Evolutionary conservation across 2,329 filamentous ascomycete species (phyloP), one percentile per base, ranked within the genome.

Genomic region (Metarhizium humberi): DNA sequence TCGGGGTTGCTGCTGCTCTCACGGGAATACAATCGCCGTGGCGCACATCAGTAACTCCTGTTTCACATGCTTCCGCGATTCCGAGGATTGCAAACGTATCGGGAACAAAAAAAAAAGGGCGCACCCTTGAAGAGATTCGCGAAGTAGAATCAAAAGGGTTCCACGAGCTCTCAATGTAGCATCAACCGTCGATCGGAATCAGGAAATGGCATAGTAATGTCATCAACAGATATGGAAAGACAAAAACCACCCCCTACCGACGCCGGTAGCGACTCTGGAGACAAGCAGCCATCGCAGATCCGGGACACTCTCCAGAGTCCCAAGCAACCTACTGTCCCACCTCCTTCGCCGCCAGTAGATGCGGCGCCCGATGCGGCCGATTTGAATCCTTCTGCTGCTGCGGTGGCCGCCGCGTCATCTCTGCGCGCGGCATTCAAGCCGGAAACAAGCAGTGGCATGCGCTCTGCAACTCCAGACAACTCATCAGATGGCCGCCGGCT

Each of bases 381-480:
- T 20, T 30, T 29, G 11, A 45, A 16, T 20, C 40, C 50, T 10
- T 53, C 53, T 43, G 50, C 50, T 30, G 52, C 52, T 11, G 49
- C 50, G 2, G 65, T 70, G 62, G 70, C 40, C 10, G 50, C 56
- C 56, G 65, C 66, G 49, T 63, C 65, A 52, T 71, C 67, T 58
- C 59, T 72, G 48, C 64, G 69, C 52, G 67, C 71, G 48, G 63
- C 67, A 54, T 69, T 68, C 58, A 63, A 69, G 54, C 58, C 32
- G 29, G 60, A 62, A 53, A 58, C 64, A 53, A 70, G 73, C 60
- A 64, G 68, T 59, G 80, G 79, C 49, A 80, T 86, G 63, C 82
- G 86, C 59, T 74, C 84, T 55, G 83, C 88, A 60, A 88, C 85
- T 58, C 85, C 86, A 60, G 86, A 90, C 47, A 71, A 43, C 52